phyloP scores from a whole-genome alignment of 352 stramenopile species.

The Phytophthora idaei region DNA sequence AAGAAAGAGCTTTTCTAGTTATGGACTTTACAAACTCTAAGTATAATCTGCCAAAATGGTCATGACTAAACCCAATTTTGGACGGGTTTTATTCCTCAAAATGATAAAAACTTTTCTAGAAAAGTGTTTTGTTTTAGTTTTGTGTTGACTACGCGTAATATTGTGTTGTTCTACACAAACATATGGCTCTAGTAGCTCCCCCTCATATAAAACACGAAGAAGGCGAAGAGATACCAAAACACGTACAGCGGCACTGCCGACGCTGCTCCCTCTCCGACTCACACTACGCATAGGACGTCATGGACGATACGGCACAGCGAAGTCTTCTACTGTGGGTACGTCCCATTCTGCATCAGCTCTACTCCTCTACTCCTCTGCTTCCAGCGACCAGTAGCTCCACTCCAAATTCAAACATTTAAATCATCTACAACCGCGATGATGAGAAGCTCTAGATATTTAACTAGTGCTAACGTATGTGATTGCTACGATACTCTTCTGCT shows the following conservation, averaged over 20 bases:
- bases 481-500: neutral
- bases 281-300: constrained; percentile 20
- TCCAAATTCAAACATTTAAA: constrained; percentile 22
- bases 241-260: constrained; percentile 2
- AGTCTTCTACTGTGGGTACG: constrained; percentile 80
- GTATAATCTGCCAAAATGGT: too few species aligned
- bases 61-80: too few species aligned
- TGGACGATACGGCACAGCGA: constrained; percentile 78
- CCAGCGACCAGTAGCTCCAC: neutral
- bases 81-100: too few species aligned
- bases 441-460: neutral
- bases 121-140: neutral
- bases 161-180: neutral
- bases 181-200: constrained; percentile 4
- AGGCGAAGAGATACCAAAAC: constrained; percentile 30
- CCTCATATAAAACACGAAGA: constrained; percentile 27
- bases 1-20: too few species aligned
- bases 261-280: constrained; percentile 5
- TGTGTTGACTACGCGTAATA: neutral
- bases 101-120: too few species aligned
- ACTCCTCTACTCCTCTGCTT: neutral
- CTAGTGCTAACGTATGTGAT: constrained; percentile 5
- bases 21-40: too few species aligned
- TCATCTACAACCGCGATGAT: neutral
- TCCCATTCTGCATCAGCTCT: neutral